These are phyloP conservation scores for Epichloe coenophiala DNA, from an alignment of 2,329 filamentous ascomycete genomes.

Conservation along the genomic window DNA sequence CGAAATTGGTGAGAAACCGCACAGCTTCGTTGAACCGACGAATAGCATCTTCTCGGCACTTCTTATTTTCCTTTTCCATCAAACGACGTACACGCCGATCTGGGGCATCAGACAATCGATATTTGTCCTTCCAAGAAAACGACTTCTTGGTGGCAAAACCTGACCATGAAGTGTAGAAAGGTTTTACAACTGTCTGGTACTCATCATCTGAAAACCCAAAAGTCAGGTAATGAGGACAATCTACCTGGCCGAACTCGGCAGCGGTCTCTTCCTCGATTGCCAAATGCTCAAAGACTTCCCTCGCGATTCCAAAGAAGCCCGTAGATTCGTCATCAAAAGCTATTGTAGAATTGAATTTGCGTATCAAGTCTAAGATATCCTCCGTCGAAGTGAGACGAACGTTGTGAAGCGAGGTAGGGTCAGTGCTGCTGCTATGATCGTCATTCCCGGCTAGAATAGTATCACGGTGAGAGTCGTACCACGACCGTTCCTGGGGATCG, in stretches of 20 bases:
- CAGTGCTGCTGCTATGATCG: slow-evolving; percentile 25
- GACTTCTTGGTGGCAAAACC: slow-evolving; percentile 73
- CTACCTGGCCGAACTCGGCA: slow-evolving; percentile 51
- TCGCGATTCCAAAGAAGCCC: slow-evolving; percentile 75
- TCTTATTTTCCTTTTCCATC: slow-evolving; percentile 94
- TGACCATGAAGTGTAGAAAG: slow-evolving; percentile 72
- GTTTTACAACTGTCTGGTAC: slow-evolving; percentile 63
- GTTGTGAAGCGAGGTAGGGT: slow-evolving; percentile 50
- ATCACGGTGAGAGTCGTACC: slow-evolving; percentile 92
- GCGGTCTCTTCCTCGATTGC: slow-evolving; percentile 68
- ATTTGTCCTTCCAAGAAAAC: slow-evolving; percentile 82
- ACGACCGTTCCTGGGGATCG: slow-evolving; percentile 86
- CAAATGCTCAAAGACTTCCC: slow-evolving; percentile 66
- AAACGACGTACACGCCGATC: slow-evolving; percentile 69
- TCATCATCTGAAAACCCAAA: slow-evolving; percentile 68
- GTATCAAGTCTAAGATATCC: slow-evolving; percentile 65
- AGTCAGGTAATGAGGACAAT: slow-evolving; percentile 56
- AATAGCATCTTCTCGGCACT: slow-evolving; percentile 65
- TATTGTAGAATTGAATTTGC: slow-evolving; percentile 64
- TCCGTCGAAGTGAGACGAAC: slow-evolving; percentile 66
- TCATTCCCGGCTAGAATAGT: slow-evolving; percentile 63
- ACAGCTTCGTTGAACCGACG: slow-evolving; percentile 91
- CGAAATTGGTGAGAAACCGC: slow-evolving; percentile 71
- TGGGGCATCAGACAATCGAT: slow-evolving; percentile 71
- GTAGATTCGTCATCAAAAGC: slow-evolving; percentile 67